Percentiles rank a stretch among this genome's conserved stretches.
These are phyloP conservation scores for Neurospora sp. DNA, from an alignment of 495 filamentous ascomycete genomes.

Conservation along the genomic window DNA sequence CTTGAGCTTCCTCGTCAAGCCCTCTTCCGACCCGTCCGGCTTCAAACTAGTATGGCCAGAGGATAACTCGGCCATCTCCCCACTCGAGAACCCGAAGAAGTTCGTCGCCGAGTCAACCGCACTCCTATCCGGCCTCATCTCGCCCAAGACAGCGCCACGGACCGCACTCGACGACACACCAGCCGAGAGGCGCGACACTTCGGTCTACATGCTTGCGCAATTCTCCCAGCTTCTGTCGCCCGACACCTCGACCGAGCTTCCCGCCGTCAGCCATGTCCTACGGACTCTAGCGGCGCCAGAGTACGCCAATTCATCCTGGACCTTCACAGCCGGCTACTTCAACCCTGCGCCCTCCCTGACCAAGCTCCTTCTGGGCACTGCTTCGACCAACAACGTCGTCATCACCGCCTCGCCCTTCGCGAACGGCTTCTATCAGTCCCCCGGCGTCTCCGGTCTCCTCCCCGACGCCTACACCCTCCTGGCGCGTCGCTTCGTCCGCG, in stretches of 20 bases:
- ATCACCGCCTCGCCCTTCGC: slow-evolving; percentile 90
- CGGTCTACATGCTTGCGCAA: slow-evolving; percentile 76
- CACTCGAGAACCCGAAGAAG: slow-evolving; percentile 53
- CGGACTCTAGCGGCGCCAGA: slow-evolving; percentile 48
- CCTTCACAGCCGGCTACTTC: slow-evolving; percentile 97
- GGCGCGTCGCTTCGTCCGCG: slow-evolving; percentile 67
- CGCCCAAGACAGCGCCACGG: slow-evolving; percentile 17
- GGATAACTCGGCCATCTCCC: slow-evolving; percentile 60
- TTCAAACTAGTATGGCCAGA: slow-evolving; percentile 73
- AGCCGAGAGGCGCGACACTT: slow-evolving; percentile 43
- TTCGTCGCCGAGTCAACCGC: slow-evolving; percentile 60
- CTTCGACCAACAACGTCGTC: slow-evolving; percentile 59
- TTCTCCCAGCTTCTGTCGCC: slow-evolving; percentile 72
- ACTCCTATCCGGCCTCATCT: slow-evolving; percentile 55
- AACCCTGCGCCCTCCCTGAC: slow-evolving; percentile 82
- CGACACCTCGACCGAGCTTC: slow-evolving; percentile 80
- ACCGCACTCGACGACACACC: slow-evolving; percentile 10
- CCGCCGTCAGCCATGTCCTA: slow-evolving; percentile 64
- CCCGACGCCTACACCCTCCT: slow-evolving; percentile 88
- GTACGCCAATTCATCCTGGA: slow-evolving; percentile 66
- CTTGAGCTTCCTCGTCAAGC: slow-evolving; percentile 71
- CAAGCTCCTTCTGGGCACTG: slow-evolving; percentile 62
- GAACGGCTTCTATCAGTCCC: slow-evolving; percentile 90
- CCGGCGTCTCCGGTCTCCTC: slow-evolving; percentile 79
- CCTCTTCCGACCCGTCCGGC: slow-evolving; percentile 46